Conservation (phyloP, 495 filamentous ascomycete species). For the Polyplosphaeria fusca region DNA sequence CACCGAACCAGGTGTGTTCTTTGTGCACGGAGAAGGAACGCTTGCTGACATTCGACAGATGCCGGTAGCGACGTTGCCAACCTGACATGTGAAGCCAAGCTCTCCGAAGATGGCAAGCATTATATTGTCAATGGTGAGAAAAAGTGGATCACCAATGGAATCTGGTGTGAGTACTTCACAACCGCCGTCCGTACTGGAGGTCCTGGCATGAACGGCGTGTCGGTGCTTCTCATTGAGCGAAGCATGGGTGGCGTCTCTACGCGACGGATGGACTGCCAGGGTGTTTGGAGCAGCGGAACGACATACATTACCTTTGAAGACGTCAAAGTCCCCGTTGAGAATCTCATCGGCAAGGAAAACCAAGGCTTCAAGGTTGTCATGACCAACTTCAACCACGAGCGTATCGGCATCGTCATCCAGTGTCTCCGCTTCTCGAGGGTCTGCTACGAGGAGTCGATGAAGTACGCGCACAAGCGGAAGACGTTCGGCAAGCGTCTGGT, state of each 20-base stretch:
- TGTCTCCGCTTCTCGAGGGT: constrained; percentile 92
- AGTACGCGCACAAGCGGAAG: constrained; percentile 92
- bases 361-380: constrained; percentile 78
- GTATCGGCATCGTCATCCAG: constrained; percentile 98
- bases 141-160: constrained; percentile 99
- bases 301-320: constrained; percentile 98
- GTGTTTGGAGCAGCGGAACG: constrained; percentile 90
- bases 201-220: constrained; percentile 84
- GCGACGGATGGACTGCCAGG: constrained; percentile 95
- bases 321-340: constrained; percentile 97
- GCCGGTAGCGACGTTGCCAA: constrained; percentile 89
- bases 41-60: constrained; percentile 44
- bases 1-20: constrained; percentile 58
- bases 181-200: constrained; percentile 88
- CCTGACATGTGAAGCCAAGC: constrained; percentile 90
- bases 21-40: not conserved
- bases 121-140: constrained; percentile 99
- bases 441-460: constrained; percentile 92
- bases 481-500: constrained; percentile 96
- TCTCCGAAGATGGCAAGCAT: constrained; percentile 90
- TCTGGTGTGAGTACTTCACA: constrained; percentile 97
- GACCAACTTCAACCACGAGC: constrained; percentile 99
- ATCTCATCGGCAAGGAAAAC: constrained; percentile 96
- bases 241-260: constrained; percentile 79
- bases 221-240: constrained; percentile 84